Base-by-base conservation (phyloP, 176 grass and related monocot genomes). In the Cenchrus fungigraminus region DNA sequence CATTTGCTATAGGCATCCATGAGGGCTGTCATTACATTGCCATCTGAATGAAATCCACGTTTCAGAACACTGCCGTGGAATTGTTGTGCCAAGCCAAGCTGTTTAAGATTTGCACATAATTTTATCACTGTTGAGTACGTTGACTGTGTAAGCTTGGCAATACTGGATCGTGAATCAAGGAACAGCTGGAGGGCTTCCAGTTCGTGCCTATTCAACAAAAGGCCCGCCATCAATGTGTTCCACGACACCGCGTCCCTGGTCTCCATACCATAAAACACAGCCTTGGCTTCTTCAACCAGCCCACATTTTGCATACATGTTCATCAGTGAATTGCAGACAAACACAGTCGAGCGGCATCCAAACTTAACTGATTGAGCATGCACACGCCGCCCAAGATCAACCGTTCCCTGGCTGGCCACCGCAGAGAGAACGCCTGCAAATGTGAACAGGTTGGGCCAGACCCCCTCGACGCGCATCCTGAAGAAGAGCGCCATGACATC, bases 301-400 rank as follows among this genome's bases (percentile, higher is more conserved):
- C 89, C 80, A 17, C 87, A 97, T 55, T 89, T 94, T 12, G 68
- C 60, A 55, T 94, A 94, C 92, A 91, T 94, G 82, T 87, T 94
- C 68, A 94, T 89, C 47, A 94, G 87, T 8, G 89, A 82, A 71
- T 91, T 94, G 9, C 92, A 91, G 55, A 89, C 82, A 9, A 74
- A 81, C 9, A 85, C 62, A 0, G 74, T 68, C 8, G 70, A 79
- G 8, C 17, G 13, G 34, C 76, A 85, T 32, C 92, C 92, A 56
- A 92, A 94, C 54, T 89, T 92, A 8, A 94, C 62, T 31, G 81
- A 77, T 29, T 90, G 85, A 56, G 84, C 66, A 12, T 92, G 90
- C 63, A 91, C 58, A 1, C 70, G 22, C 74, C 6, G 80, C 71
- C 90, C 92, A 3, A 80, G 62, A 20, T 63, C 74, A 9, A 67